Percentiles rank a stretch among this genome's conserved stretches.
phyloP scores from a whole-genome alignment of 2,329 filamentous ascomycete species.

The Scytalidium sp. region DNA sequence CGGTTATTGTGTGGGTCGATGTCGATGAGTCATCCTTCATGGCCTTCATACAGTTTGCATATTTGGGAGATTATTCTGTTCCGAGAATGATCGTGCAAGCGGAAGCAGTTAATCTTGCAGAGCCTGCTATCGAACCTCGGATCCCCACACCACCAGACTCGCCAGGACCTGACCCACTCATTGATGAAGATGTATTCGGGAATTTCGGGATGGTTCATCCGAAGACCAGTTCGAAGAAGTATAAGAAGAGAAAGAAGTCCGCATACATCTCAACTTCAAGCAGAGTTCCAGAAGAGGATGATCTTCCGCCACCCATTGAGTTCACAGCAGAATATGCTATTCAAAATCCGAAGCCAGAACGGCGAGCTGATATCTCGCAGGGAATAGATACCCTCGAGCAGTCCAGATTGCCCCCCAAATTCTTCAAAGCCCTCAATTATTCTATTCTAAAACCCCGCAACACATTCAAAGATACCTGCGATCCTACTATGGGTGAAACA shows the following conservation, averaged over 20 bases:
- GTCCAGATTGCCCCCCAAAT: conserved; percentile 9
- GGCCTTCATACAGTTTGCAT: conserved; percentile 12
- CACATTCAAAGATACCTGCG: conserved; percentile 9
- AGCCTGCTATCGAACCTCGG: no score
- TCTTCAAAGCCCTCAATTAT: conserved; percentile 15
- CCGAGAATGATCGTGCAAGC: background rate
- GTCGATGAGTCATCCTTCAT: conserved; percentile 11
- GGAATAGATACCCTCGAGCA: conserved; percentile 8
- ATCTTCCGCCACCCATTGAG: background rate
- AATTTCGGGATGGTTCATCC: no score
- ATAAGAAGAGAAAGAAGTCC: conserved; percentile 13
- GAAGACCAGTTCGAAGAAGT: no score
- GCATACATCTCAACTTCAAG: no score
- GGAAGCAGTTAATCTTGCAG: background rate
- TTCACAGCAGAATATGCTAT: background rate
- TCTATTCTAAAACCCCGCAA: conserved; percentile 13
- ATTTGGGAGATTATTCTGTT: conserved; percentile 13
- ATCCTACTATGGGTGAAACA: conserved; percentile 8
- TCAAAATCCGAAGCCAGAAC: conserved; percentile 6
- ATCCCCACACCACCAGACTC: no score
- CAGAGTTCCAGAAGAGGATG: background rate
- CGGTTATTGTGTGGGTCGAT: conserved; percentile 11
- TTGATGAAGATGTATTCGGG: no score
- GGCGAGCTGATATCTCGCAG: conserved; percentile 7
- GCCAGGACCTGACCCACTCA: no score